Evolutionary conservation across 352 stramenopile genomes (phyloP).

Genomic region (Globisporangium cederbergense): DNA sequence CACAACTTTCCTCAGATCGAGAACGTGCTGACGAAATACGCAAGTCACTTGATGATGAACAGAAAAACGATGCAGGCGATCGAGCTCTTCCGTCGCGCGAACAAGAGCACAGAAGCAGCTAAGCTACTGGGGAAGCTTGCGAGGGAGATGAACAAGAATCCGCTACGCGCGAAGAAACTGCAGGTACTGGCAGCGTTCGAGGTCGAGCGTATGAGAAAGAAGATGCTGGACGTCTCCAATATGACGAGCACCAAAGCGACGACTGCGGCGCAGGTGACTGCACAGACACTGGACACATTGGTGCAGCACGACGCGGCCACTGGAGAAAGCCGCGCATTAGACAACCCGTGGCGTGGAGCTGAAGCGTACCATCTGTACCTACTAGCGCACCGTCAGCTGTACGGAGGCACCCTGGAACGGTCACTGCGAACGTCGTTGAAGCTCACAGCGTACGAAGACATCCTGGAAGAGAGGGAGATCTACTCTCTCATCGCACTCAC

Average conservation of each 20-base stretch:
- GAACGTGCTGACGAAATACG: conserved; percentile 90
- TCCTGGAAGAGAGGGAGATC: conserved; percentile 88
- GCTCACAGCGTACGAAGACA: conserved; percentile 89
- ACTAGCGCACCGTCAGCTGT: conserved; percentile 91
- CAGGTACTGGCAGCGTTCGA: conserved; percentile 93
- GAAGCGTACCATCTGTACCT: conserved; percentile 94
- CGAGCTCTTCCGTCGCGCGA: conserved; percentile 90
- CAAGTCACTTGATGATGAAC: conserved; percentile 77
- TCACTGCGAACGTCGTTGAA: conserved; percentile 87
- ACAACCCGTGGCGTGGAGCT: conserved; percentile 92
- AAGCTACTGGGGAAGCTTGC: conserved; percentile 88
- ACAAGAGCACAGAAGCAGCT: conserved; percentile 91
- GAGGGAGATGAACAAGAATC: conserved; percentile 77
- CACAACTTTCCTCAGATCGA: conserved; percentile 94
- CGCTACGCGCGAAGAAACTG: conserved; percentile 91
- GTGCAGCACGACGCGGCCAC: conserved; percentile 86
- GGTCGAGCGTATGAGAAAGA: conserved; percentile 90
- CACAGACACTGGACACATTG: conserved; percentile 89
- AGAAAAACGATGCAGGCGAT: conserved; percentile 89
- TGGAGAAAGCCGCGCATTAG: conserved; percentile 78
- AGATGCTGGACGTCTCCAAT: conserved; percentile 80
- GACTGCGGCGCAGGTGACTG: conserved; percentile 78
- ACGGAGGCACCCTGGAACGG: conserved; percentile 74
- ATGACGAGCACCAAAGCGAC: conserved; percentile 56
- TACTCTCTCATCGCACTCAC: conserved; percentile 93